phyloP scores from a whole-genome alignment of 192 early-diverging fungal species.

The Entomortierella beljakovae region DNA sequence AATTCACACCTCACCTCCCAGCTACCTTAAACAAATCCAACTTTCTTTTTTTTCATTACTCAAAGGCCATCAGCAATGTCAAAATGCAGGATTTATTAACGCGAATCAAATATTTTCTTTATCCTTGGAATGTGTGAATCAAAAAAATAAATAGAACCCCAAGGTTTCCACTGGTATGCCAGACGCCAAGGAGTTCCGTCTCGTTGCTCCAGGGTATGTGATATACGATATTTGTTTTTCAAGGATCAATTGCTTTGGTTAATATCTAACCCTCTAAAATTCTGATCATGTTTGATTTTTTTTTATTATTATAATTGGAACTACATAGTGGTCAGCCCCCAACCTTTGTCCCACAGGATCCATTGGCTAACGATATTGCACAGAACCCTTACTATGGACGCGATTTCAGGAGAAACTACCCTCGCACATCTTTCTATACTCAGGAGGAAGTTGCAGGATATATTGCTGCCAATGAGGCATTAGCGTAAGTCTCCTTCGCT shows the following conservation, averaged over 20 bases:
- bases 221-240: too few relatives aligned
- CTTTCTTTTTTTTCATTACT: too few relatives aligned
- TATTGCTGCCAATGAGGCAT: constrained; percentile 58
- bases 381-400: constrained; percentile 93
- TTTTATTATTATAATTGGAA: background rate
- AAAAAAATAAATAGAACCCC: constrained; percentile 58
- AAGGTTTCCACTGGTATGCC: constrained; percentile 76
- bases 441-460: constrained; percentile 80
- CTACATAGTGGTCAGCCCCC: constrained; percentile 55
- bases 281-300: too few relatives aligned
- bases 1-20: too few relatives aligned
- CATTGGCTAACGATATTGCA: constrained; percentile 73
- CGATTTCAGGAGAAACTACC: constrained; percentile 92
- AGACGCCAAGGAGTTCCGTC: constrained; percentile 74
- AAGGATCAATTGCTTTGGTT: too few relatives aligned
- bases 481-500: constrained; percentile 40
- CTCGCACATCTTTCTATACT: constrained; percentile 84
- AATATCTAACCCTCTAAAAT: too few relatives aligned
- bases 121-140: too few relatives aligned
- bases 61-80: too few relatives aligned
- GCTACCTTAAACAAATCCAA: too few relatives aligned
- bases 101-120: background rate
- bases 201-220: constrained; percentile 70
- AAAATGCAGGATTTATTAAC: background rate
- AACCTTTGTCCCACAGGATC: constrained; percentile 63